Conservation (phyloP, 345 rosid species). For the Noccaea bulbosa region DNA sequence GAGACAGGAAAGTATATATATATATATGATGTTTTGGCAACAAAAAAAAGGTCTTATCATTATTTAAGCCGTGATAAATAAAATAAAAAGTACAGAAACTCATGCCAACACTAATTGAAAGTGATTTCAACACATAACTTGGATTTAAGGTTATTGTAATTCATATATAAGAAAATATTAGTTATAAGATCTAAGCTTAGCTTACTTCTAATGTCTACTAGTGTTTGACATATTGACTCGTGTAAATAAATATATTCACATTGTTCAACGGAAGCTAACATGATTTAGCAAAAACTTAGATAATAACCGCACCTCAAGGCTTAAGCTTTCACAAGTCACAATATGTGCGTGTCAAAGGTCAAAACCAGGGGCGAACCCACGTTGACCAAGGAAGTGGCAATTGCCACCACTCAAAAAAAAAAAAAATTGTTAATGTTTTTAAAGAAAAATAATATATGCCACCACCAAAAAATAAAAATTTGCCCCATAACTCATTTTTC, state of each 20-base stretch:
- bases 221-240: slow-evolving; percentile 30
- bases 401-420: no score
- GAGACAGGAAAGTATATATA: not conserved
- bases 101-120: slow-evolving; percentile 25
- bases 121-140: slow-evolving; percentile 5
- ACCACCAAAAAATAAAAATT: no score
- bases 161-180: slow-evolving; percentile 4
- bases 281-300: slow-evolving; percentile 36
- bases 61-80: not conserved
- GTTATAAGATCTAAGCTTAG: slow-evolving; percentile 23
- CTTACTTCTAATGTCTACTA: slow-evolving; percentile 19
- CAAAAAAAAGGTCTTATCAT: no score
- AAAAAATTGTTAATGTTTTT: no score
- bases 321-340: slow-evolving; percentile 42
- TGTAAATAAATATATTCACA: not conserved
- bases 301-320: slow-evolving; percentile 45
- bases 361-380: no score
- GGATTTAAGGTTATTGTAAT: slow-evolving; percentile 7
- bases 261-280: slow-evolving; percentile 23
- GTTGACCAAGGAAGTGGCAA: no score
- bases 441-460: no score
- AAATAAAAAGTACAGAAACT: slow-evolving; percentile 16
- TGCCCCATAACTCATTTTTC: no score
- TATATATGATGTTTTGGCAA: not conserved
- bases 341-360: slow-evolving; percentile 35